A percentile compares a stretch with the other conserved stretches of the same genome.
These are phyloP conservation scores for Fusarium graminum DNA, from an alignment of 2,329 filamentous ascomycete genomes.

Conservation along the genomic window DNA sequence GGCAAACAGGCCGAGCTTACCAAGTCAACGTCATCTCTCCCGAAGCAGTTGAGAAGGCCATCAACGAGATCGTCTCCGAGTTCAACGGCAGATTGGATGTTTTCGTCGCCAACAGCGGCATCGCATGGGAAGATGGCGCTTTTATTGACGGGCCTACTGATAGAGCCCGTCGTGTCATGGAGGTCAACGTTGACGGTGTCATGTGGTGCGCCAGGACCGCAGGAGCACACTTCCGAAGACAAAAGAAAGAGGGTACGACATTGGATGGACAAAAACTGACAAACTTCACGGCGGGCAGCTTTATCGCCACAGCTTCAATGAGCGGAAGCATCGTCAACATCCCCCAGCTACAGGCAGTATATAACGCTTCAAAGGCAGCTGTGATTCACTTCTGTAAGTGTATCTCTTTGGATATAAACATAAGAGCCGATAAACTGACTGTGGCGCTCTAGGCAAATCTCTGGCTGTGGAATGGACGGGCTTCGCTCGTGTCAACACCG, in stretches of 20 bases:
- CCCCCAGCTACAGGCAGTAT: conserved; percentile 79
- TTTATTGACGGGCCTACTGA: conserved; percentile 74
- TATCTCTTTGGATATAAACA: not conserved
- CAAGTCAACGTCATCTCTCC: conserved; percentile 70
- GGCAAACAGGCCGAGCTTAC: conserved; percentile 69
- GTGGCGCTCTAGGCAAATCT: conserved; percentile 67
- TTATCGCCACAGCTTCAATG: conserved; percentile 84
- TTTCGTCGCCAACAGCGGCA: conserved; percentile 83
- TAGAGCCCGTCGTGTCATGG: conserved; percentile 75
- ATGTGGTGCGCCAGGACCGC: conserved; percentile 82
- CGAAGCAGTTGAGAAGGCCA: conserved; percentile 63
- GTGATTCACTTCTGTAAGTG: conserved; percentile 68
- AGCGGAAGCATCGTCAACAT: conserved; percentile 83
- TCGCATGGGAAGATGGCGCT: conserved; percentile 77
- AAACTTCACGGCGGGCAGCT: conserved; percentile 73
- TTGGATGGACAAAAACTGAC: conserved; percentile 71
- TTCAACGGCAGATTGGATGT: conserved; percentile 82
- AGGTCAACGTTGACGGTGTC: conserved; percentile 80
- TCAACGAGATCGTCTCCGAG: conserved; percentile 69
- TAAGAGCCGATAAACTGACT: conserved; percentile 4
- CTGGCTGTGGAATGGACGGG: conserved; percentile 82
- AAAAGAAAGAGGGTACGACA: conserved; percentile 76
- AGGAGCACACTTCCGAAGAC: conserved; percentile 76
- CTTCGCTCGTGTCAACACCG: conserved; percentile 78
- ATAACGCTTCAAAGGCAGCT: conserved; percentile 79